A percentile compares a stretch with the other conserved stretches of the same genome.
Conservation (phyloP, 2,329 filamentous ascomycete genomes). For the Venturia asperata region DNA sequence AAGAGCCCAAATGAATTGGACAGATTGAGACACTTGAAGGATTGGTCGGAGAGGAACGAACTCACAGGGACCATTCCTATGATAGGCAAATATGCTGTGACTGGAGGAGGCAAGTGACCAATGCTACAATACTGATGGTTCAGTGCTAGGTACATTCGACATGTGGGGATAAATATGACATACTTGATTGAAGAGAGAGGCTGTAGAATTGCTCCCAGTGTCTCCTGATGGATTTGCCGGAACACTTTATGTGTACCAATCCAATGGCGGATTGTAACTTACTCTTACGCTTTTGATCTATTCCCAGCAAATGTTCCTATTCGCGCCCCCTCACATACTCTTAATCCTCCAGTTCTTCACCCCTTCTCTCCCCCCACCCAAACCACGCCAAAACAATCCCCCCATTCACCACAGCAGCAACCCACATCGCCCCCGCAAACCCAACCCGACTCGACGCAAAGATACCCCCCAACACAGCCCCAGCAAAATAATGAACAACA, state of each 20-base stretch:
- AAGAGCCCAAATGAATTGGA: conserved; percentile 8
- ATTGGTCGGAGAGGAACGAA: conserved; percentile 1
- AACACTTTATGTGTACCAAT: background rate
- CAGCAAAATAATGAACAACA: conserved; percentile 45
- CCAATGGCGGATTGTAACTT: background rate
- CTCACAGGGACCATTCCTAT: background rate
- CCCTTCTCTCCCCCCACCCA: conserved; percentile 30
- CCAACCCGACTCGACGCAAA: conserved; percentile 48
- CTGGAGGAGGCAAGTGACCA: background rate
- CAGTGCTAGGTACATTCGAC: background rate
- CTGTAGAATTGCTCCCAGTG: background rate
- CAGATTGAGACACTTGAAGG: conserved; percentile 1
- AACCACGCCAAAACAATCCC: conserved; percentile 35
- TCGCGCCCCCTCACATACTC: no score
- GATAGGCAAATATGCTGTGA: background rate
- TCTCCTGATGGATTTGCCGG: background rate
- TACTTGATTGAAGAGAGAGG: background rate
- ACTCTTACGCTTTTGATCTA: no score
- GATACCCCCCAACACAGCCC: conserved; percentile 48
- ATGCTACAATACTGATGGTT: background rate
- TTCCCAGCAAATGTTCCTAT: no score
- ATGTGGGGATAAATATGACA: background rate
- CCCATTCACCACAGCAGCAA: conserved; percentile 36
- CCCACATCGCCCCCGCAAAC: conserved; percentile 46
- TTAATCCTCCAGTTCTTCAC: background rate